Conservation (phyloP, 352 stramenopile species). For the Phytophthora citricola region DNA sequence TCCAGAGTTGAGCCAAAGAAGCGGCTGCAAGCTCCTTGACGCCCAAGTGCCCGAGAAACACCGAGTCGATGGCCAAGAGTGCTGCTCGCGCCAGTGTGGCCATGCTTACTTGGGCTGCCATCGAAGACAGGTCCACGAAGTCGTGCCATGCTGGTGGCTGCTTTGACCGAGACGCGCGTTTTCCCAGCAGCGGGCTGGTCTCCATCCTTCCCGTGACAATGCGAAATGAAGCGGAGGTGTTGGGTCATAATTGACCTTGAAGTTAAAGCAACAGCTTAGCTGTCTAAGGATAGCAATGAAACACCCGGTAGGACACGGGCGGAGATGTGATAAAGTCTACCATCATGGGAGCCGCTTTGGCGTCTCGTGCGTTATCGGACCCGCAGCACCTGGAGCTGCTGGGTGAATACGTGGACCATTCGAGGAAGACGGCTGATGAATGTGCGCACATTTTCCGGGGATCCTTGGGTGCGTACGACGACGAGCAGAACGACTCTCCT, state of each 20-base stretch:
- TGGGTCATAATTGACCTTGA: conserved; percentile 9
- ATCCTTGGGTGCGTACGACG: conserved; percentile 33
- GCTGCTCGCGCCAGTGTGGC: conserved; percentile 65
- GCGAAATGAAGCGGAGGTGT: conserved; percentile 9
- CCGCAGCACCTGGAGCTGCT: conserved; percentile 50
- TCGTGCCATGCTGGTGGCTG: conserved; percentile 53
- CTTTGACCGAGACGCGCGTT: conserved; percentile 14
- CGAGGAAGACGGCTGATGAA: conserved; percentile 55
- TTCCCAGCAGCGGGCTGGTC: conserved; percentile 56
- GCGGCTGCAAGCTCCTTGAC: conserved; percentile 70
- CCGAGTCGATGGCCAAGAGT: conserved; percentile 73
- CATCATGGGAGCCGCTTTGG: conserved; percentile 41
- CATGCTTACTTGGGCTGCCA: conserved; percentile 73
- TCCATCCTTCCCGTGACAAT: conserved; percentile 35
- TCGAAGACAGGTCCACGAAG: conserved; percentile 62
- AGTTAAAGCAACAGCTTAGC: conserved; percentile 18
- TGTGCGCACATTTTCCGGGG: conserved; percentile 65
- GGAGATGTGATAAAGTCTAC: neutral
- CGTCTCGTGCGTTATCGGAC: conserved; percentile 26
- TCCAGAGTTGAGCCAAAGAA: conserved; percentile 79
- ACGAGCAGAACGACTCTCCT: conserved; percentile 14
- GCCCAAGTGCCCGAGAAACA: conserved; percentile 85
- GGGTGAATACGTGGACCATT: conserved; percentile 61
- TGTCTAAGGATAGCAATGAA: conserved; percentile 24
- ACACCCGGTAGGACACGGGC: conserved; percentile 6